phyloP scores from a whole-genome alignment of 768 basidiomycete species.

The Auricularia sp. region DNA sequence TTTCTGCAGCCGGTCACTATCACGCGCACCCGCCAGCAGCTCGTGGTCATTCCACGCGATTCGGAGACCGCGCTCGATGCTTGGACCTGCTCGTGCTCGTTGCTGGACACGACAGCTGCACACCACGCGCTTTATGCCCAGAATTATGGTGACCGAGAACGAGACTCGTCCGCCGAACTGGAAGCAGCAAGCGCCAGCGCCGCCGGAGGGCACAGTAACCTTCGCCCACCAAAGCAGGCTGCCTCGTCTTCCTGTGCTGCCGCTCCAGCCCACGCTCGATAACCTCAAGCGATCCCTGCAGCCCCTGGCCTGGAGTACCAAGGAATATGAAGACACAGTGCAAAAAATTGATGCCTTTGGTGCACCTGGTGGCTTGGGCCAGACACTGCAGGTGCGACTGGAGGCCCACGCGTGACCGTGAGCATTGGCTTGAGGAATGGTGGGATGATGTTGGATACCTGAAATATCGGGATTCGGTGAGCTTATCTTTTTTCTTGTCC shows the following conservation, averaged over 20 bases:
- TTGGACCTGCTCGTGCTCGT: too few relatives aligned
- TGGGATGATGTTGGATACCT: slow-evolving; percentile 85
- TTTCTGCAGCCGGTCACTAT: too few relatives aligned
- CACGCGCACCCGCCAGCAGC: too few relatives aligned
- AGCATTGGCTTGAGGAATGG: slow-evolving; percentile 89
- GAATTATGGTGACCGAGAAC: not conserved
- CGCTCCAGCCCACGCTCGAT: slow-evolving; percentile 51
- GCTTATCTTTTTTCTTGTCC: slow-evolving; percentile 12
- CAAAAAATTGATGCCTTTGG: slow-evolving; percentile 63
- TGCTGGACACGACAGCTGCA: not conserved
- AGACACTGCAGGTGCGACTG: slow-evolving; percentile 51
- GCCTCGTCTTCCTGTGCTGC: slow-evolving; percentile 66
- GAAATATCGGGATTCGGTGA: slow-evolving; percentile 74
- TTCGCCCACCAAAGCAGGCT: slow-evolving; percentile 56
- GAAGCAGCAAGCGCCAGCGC: slow-evolving; percentile 60
- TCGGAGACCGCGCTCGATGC: too few relatives aligned
- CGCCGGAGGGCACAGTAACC: slow-evolving; percentile 42
- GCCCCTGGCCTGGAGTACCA: slow-evolving; percentile 58
- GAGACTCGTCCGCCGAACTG: slow-evolving; percentile 30
- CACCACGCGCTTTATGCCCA: not conserved
- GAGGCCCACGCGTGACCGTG: slow-evolving; percentile 35
- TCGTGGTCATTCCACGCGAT: too few relatives aligned
- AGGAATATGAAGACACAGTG: slow-evolving; percentile 44
- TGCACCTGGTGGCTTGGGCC: slow-evolving; percentile 24
- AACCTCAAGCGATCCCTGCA: slow-evolving; percentile 60